Base-by-base conservation (phyloP, 768 basidiomycete species). In the Auriscalpium microsporum region DNA sequence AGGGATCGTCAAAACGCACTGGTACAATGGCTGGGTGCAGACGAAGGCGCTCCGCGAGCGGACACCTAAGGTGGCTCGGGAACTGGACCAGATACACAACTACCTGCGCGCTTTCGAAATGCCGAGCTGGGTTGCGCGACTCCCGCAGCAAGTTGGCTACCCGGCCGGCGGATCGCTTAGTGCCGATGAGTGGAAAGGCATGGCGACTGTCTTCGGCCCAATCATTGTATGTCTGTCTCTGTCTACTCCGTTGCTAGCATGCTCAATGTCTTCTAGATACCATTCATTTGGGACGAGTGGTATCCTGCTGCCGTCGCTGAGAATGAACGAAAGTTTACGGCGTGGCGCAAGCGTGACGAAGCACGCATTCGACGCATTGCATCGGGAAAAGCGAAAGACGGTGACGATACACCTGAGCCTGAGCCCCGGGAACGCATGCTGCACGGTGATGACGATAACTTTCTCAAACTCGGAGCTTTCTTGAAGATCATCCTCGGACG, bases 151-250 rank as follows among this genome's bases (percentile, higher is more conserved):
- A 16, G 66, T 68, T 34, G 68, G 68, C 2, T 64, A 68, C 45
- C 68, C 68, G n/a, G 64, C 66, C 17, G 67, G 68, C 28, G 68
- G 68, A 8, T 62, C 58, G 13, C 52, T 69, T 2, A 63, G 59
- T 11, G 67, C 66, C 1, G 68, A 69, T 59, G 67, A 68, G 55
- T 69, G 65, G 45, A 67, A 66, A 51, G 58, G 65, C 54, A 55
- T 64, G 13, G 54, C 55, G 7, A 64, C 60, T 9, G 49, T 19
- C 14, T 46, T 61, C 11, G 61, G 59, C 63, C 55, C 64, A 11
- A 62, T 68, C 16, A 61, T 67, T 35, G 67, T 67, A 50, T 21
- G 60, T 62, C 16, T 17, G 38, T 50, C 9, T 17, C 7, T 35
- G 16, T 36, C 33, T 8, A 34, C 36, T 35, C 36, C 11, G 33